A percentile compares a stretch with the other conserved stretches of the same genome.
phyloP scores from a whole-genome alignment of 2,329 filamentous ascomycete species.

The Ceratocystis ficicola region DNA sequence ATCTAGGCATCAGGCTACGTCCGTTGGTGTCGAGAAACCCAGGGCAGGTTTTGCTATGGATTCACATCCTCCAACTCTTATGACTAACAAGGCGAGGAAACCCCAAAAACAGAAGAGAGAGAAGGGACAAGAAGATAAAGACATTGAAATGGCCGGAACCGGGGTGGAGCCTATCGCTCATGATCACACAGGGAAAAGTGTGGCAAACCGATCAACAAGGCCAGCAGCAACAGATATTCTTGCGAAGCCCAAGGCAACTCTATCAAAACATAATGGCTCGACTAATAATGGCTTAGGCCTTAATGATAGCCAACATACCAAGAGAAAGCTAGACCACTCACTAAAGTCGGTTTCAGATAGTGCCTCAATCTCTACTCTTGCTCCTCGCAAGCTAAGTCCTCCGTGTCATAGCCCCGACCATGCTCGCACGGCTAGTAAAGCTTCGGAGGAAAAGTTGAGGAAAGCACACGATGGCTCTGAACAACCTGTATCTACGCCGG shows the following conservation, averaged over 20 bases:
- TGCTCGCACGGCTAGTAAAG: background rate
- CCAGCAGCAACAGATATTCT: background rate
- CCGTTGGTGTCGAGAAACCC: background rate
- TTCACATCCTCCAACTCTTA: conserved; percentile 19
- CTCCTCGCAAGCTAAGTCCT: background rate
- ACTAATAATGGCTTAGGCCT: background rate
- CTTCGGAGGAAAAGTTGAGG: conserved; percentile 24
- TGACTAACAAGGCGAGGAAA: conserved; percentile 7
- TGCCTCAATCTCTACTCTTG: background rate
- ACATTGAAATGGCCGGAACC: background rate
- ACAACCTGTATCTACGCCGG: conserved; percentile 15
- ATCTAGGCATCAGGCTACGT: background rate
- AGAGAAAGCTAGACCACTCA: background rate
- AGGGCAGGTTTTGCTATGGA: background rate
- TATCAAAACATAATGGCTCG: background rate
- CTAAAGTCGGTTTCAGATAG: background rate
- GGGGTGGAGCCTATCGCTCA: background rate
- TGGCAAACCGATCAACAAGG: background rate
- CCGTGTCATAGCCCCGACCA: background rate
- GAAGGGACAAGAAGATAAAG: conserved; percentile 22
- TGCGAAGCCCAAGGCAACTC: background rate
- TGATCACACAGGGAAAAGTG: background rate
- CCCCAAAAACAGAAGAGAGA: conserved; percentile 14
- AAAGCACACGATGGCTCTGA: conserved; percentile 2
- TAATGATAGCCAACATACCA: background rate